Conservation (phyloP, 441 rosid species). For the Geranium incanum region DNA sequence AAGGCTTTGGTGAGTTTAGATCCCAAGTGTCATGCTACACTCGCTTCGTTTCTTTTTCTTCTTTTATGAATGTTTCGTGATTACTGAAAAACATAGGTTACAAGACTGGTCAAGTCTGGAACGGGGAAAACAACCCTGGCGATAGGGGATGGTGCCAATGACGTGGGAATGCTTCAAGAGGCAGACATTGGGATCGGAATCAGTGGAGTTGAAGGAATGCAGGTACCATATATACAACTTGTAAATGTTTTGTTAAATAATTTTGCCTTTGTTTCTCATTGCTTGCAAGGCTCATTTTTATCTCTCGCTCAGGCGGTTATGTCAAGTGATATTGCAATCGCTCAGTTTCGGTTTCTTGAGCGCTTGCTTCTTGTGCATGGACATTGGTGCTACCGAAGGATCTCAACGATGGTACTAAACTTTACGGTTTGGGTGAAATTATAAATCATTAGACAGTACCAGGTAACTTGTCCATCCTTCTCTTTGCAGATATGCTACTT, state of each 20-base stretch:
- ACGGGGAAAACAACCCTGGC: conserved; percentile 57
- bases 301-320: conserved; percentile 50
- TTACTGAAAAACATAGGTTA: conserved; percentile 40
- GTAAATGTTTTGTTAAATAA: neutral
- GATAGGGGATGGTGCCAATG: conserved; percentile 71
- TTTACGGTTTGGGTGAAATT: neutral
- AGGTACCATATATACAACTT: conserved; percentile 24
- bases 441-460: too few species aligned
- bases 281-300: conserved; percentile 11
- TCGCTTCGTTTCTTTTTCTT: too few species aligned
- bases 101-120: conserved; percentile 49
- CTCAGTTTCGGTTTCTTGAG: conserved; percentile 26
- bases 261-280: conserved; percentile 11
- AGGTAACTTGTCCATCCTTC: conserved; percentile 7
- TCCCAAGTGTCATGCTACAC: neutral
- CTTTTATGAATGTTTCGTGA: conserved; percentile 6
- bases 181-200: conserved; percentile 47
- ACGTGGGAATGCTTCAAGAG: conserved; percentile 81
- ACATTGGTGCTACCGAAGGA: conserved; percentile 77
- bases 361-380: conserved; percentile 67
- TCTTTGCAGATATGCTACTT: conserved; percentile 61
- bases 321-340: conserved; percentile 68
- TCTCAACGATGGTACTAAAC: conserved; percentile 48
- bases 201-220: conserved; percentile 61
- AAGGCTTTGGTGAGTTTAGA: conserved; percentile 54